Evolutionary conservation across 345 rosid species (phyloP).

Genomic region (Arabidopsis arenosa): DNA sequence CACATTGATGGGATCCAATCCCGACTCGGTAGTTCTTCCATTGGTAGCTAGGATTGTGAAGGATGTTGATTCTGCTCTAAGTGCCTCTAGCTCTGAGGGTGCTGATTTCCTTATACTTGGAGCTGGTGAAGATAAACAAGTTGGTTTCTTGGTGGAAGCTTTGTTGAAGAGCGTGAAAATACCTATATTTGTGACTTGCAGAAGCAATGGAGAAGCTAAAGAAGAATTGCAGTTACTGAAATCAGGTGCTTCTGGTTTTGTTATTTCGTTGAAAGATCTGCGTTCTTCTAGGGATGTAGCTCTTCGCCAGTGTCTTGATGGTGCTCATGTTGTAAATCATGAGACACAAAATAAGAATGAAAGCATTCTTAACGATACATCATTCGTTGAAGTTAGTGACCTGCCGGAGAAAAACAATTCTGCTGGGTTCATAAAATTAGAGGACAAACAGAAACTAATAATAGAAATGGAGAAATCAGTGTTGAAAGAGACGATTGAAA

Average conservation of each 20-base stretch:
- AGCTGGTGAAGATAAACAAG: constrained; percentile 46
- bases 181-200: constrained; percentile 57
- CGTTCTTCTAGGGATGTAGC: constrained; percentile 56
- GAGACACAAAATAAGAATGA: constrained; percentile 42
- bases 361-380: constrained; percentile 30
- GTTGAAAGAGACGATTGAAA: constrained; percentile 64
- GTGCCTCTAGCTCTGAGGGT: constrained; percentile 88
- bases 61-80: constrained; percentile 61
- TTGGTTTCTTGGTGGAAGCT: constrained; percentile 48
- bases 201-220: constrained; percentile 40
- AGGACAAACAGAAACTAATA: constrained; percentile 72
- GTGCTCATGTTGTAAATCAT: constrained; percentile 34
- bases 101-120: constrained; percentile 85
- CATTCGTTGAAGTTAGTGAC: constrained; percentile 41
- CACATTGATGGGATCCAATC: constrained; percentile 72
- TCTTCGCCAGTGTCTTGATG: constrained; percentile 56
- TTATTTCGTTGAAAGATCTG: constrained; percentile 71
- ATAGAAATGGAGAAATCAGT: constrained; percentile 70
- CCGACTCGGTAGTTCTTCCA: constrained; percentile 79
- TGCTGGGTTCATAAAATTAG: constrained; percentile 69
- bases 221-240: constrained; percentile 47
- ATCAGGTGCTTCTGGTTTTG: constrained; percentile 83
- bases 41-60: constrained; percentile 83
- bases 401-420: constrained; percentile 39
- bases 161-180: constrained; percentile 65